These are phyloP conservation scores for Powellomyces hirtus DNA, from an alignment of 192 early-diverging fungal species.

Conservation along the genomic window DNA sequence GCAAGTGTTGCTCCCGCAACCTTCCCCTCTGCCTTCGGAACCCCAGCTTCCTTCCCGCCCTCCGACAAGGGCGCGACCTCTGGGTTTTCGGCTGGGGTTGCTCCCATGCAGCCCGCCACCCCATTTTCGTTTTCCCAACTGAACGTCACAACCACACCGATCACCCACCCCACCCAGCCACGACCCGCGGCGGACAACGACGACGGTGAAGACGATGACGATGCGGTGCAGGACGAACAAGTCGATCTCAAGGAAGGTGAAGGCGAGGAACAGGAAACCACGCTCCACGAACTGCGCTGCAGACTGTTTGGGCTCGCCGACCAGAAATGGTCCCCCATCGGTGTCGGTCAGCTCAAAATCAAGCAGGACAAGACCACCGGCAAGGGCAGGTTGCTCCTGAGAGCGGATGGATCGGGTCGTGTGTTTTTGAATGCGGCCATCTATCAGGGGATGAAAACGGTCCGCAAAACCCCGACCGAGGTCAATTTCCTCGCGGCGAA, in stretches of 20 bases:
- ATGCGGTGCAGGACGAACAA: slow-evolving; percentile 37
- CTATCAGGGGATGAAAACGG: slow-evolving; percentile 31
- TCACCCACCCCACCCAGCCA: neutral
- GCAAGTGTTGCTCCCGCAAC: neutral
- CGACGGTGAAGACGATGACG: slow-evolving; percentile 24
- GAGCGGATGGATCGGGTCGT: slow-evolving; percentile 42
- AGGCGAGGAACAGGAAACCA: slow-evolving; percentile 44
- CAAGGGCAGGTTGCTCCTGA: slow-evolving; percentile 36
- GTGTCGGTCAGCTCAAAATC: slow-evolving; percentile 38
- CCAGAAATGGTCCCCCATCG: slow-evolving; percentile 29
- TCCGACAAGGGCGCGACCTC: neutral
- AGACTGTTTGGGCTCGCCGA: slow-evolving; percentile 18
- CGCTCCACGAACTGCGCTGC: slow-evolving; percentile 21
- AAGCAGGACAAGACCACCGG: slow-evolving; percentile 30
- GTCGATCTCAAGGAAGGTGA: slow-evolving; percentile 38
- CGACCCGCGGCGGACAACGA: neutral
- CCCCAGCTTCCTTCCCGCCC: neutral
- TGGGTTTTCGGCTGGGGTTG: neutral
- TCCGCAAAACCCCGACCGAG: neutral
- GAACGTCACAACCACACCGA: neutral
- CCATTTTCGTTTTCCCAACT: neutral
- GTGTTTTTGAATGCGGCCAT: slow-evolving; percentile 41
- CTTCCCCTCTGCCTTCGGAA: neutral
- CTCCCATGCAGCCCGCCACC: neutral
- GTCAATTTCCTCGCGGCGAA: neutral